Evolutionary conservation across 73 alveolate genomes (phyloP).

Genomic region (Stentor roeselii): DNA sequence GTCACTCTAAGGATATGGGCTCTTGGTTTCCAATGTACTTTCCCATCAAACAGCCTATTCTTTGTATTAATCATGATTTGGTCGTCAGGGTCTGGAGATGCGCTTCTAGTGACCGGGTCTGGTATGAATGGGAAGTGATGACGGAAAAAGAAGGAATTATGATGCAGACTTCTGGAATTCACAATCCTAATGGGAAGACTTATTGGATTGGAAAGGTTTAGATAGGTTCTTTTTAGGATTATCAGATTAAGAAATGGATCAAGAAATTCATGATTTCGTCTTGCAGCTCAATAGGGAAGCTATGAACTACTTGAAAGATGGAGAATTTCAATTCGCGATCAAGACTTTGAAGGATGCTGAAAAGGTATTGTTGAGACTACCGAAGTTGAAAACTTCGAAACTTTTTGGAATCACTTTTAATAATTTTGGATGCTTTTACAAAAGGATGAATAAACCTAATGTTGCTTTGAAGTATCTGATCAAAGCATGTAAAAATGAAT

Average conservation of each 20-base stretch:
- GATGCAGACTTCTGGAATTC: conserved; percentile 45
- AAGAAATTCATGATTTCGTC: neutral
- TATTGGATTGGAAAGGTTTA: conserved; percentile 51
- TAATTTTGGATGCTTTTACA: conserved; percentile 56
- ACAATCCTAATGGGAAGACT: conserved; percentile 68
- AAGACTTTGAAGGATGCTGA: conserved; percentile 23
- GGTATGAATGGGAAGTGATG: conserved; percentile 85
- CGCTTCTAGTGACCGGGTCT: conserved; percentile 57
- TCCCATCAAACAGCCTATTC: conserved; percentile 76
- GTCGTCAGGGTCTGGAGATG: conserved; percentile 62
- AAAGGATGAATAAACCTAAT: conserved; percentile 50
- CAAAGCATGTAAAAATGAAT: conserved; percentile 34
- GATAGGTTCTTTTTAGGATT: conserved; percentile 46
- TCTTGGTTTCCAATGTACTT: conserved; percentile 93
- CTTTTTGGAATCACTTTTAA: conserved; percentile 38
- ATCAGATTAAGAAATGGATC: neutral
- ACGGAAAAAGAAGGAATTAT: conserved; percentile 35
- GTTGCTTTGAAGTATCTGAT: conserved; percentile 44
- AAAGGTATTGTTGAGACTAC: neutral
- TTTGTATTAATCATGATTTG: conserved; percentile 40
- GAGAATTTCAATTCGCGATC: neutral
- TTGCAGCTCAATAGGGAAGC: conserved; percentile 6
- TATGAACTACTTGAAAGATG: conserved; percentile 5
- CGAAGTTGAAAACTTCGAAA: neutral
- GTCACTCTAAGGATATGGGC: conserved; percentile 66